phyloP scores from a whole-genome alignment of 106 monocot species.

The Iris macrosiphon region DNA sequence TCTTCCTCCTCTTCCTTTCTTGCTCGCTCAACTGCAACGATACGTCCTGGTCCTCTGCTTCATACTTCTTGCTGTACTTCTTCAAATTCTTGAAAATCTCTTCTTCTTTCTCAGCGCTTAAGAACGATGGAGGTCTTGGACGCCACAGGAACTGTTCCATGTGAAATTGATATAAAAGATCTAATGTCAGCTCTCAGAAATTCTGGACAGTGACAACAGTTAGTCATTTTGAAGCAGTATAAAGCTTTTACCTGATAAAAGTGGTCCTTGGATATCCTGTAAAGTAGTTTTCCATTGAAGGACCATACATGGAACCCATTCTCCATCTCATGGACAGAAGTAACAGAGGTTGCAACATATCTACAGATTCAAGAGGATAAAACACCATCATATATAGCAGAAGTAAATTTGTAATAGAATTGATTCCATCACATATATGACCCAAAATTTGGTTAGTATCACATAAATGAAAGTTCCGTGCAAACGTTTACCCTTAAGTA shows the following conservation, averaged over 20 bases:
- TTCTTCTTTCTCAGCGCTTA: conserved; percentile 72
- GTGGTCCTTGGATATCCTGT: conserved; percentile 73
- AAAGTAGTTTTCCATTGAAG: conserved; percentile 81
- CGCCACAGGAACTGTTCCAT: conserved; percentile 76
- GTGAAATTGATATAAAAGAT: background rate
- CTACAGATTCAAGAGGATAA: conserved; percentile 17
- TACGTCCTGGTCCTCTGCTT: conserved; percentile 85
- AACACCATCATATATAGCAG: background rate
- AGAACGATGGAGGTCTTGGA: conserved; percentile 70
- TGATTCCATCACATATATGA: too few species aligned
- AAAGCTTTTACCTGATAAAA: conserved; percentile 65
- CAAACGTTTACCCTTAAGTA: too few species aligned
- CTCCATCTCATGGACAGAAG: conserved; percentile 94
- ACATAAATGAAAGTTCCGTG: too few species aligned
- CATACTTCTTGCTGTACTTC: conserved; percentile 96
- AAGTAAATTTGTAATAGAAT: background rate
- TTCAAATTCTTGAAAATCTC: conserved; percentile 81
- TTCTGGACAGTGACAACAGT: background rate
- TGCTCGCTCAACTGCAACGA: conserved; percentile 75
- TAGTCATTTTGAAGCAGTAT: background rate
- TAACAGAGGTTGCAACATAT: conserved; percentile 77
- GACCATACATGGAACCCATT: conserved; percentile 95
- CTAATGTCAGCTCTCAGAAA: background rate
- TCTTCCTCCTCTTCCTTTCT: conserved; percentile 79
- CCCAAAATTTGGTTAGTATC: too few species aligned